phyloP scores from a whole-genome alignment of 306 rosid genomes.

The Quercus berberidifolia region DNA sequence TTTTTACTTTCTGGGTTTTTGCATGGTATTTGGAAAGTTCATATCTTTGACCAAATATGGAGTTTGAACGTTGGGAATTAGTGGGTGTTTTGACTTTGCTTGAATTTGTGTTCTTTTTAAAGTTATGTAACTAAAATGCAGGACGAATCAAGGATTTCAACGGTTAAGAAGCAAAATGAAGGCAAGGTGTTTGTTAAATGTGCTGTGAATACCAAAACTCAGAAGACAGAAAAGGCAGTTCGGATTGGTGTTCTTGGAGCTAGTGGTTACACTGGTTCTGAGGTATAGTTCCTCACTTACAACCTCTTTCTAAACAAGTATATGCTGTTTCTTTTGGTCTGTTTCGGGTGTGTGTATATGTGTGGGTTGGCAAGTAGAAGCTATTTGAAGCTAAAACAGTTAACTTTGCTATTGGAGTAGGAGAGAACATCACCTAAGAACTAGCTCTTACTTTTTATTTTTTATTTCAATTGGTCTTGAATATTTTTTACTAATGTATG shows the following conservation, averaged over 20 bases:
- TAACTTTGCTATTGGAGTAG: not conserved
- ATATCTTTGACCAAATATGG: not conserved
- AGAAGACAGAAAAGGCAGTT: slow-evolving; percentile 47
- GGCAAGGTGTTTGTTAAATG: slow-evolving; percentile 56
- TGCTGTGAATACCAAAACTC: slow-evolving; percentile 34
- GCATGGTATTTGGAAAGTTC: not conserved
- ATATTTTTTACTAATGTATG: not conserved
- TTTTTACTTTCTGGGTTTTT: not conserved
- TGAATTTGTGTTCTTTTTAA: not conserved
- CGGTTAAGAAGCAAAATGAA: slow-evolving; percentile 33
- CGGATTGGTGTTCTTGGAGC: slow-evolving; percentile 97
- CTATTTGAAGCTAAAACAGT: not conserved
- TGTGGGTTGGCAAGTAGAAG: not conserved
- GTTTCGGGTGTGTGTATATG: not conserved
- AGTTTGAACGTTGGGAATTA: not conserved
- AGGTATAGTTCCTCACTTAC: slow-evolving; percentile 45
- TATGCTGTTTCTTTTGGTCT: not conserved
- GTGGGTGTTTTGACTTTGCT: not conserved
- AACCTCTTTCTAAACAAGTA: not conserved
- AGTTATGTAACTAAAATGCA: not conserved
- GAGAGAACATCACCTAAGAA: not conserved
- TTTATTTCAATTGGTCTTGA: not conserved
- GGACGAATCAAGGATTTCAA: slow-evolving; percentile 23
- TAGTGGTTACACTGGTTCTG: slow-evolving; percentile 98
- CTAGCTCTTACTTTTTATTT: not conserved